Evolutionary conservation across 352 stramenopile genomes (phyloP).

Genomic region (Globisporangium cylindrosporum): DNA sequence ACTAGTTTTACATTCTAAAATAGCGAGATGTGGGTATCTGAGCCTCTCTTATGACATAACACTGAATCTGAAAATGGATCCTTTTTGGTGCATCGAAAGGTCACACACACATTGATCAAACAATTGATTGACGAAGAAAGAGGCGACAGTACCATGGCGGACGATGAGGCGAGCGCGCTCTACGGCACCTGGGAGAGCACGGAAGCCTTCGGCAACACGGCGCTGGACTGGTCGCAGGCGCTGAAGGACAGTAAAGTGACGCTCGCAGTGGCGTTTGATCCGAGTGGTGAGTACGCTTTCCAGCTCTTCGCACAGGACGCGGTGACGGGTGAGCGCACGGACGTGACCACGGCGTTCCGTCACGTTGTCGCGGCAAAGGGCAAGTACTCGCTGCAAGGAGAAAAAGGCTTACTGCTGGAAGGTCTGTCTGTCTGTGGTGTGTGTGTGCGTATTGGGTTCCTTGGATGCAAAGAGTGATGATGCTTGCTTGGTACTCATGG

Average conservation of each 20-base stretch:
- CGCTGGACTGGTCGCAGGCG: constrained; percentile 72
- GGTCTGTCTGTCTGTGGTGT: neutral
- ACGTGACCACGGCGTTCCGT: constrained; percentile 51
- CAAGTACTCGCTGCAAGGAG: constrained; percentile 30
- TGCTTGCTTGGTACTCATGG: no score
- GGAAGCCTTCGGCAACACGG: constrained; percentile 75
- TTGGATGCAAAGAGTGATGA: no score
- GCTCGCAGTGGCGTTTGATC: constrained; percentile 42
- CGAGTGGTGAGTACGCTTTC: constrained; percentile 38
- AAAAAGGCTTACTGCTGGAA: constrained; percentile 31
- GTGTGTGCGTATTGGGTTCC: neutral
- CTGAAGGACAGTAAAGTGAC: constrained; percentile 46
- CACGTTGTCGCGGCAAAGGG: constrained; percentile 51
- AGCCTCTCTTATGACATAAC: neutral
- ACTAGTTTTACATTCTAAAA: neutral
- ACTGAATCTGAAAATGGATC: neutral
- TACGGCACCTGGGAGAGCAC: constrained; percentile 56
- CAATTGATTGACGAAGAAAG: neutral
- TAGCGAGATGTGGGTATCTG: neutral
- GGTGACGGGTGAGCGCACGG: constrained; percentile 23
- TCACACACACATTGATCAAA: neutral
- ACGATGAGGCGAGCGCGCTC: neutral
- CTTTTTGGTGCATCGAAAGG: neutral
- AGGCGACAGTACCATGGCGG: neutral
- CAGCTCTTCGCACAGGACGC: constrained; percentile 24